A percentile compares a stretch with the other conserved stretches of the same genome.
These are phyloP conservation scores for Colletotrichum sp. DNA, from an alignment of 2,329 filamentous ascomycete genomes.

Conservation along the genomic window DNA sequence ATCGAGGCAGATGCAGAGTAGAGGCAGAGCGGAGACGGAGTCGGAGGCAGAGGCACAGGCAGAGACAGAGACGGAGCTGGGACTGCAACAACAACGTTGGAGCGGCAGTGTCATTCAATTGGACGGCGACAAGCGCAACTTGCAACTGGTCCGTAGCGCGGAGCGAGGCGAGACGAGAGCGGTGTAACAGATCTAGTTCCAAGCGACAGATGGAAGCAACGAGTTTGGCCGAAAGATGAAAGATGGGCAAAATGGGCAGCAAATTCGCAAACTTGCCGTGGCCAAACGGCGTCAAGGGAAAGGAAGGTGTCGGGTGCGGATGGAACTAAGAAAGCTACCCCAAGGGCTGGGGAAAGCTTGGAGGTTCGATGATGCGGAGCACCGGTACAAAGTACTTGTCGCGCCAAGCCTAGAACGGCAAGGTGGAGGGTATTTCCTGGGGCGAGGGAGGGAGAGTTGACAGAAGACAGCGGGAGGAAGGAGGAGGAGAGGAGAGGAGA, in stretches of 20 bases:
- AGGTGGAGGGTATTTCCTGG: slow-evolving; percentile 9
- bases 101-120: neutral
- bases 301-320: neutral
- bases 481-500: neutral
- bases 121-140: neutral
- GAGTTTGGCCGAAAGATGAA: slow-evolving; percentile 12
- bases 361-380: slow-evolving; percentile 8
- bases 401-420: slow-evolving; percentile 17
- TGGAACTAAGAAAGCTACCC: slow-evolving; percentile 3
- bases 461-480: slow-evolving; percentile 15
- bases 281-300: neutral
- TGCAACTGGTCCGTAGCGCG: neutral
- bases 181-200: slow-evolving; percentile 13
- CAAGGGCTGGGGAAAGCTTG: slow-evolving; percentile 17
- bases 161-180: neutral
- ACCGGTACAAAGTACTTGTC: slow-evolving; percentile 3
- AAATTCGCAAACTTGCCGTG: neutral
- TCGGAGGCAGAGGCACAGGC: neutral
- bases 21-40: neutral
- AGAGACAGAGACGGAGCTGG: neutral
- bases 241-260: neutral
- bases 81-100: neutral
- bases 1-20: neutral
- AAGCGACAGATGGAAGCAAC: slow-evolving; percentile 12
- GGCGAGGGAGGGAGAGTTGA: slow-evolving; percentile 8